Evolutionary conservation across 1,284 basidiomycete species (phyloP).

Genomic region (Cerrena zonata): DNA sequence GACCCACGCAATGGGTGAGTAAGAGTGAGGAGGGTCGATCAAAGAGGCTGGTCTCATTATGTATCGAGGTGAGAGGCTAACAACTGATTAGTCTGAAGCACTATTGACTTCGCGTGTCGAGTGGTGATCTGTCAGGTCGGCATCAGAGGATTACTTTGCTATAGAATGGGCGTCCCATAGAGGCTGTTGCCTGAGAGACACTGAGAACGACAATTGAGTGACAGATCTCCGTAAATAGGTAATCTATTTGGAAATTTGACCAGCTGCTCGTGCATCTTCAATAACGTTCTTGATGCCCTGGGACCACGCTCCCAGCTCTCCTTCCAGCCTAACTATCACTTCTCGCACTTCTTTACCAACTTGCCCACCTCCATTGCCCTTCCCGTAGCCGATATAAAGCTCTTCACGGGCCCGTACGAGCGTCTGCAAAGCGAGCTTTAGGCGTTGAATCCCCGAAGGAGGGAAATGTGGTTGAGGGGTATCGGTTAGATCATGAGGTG

Average conservation of each 20-base stretch:
- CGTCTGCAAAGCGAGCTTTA: constrained; percentile 59
- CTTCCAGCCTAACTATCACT: constrained; percentile 52
- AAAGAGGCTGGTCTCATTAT: too few species aligned
- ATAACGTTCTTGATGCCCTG: constrained; percentile 45
- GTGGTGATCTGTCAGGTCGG: too few species aligned
- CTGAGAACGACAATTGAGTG: too few species aligned
- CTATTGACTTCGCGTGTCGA: too few species aligned
- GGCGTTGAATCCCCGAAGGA: constrained; percentile 55
- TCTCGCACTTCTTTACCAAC: constrained; percentile 55
- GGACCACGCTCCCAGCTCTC: constrained; percentile 64
- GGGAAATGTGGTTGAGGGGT: constrained; percentile 29
- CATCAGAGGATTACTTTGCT: too few species aligned
- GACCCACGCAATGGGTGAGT: too few species aligned
- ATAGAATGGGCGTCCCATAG: too few species aligned
- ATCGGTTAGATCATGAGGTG: constrained; percentile 22
- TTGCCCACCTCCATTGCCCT: constrained; percentile 52
- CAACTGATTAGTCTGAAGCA: too few species aligned
- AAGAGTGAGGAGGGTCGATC: too few species aligned
- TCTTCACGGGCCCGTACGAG: constrained; percentile 57
- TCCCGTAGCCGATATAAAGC: constrained; percentile 59
- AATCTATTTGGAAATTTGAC: background rate
- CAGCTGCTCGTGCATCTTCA: constrained; percentile 29
- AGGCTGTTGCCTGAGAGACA: too few species aligned
- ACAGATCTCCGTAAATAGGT: too few species aligned
- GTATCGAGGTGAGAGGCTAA: too few species aligned